Evolutionary conservation across 2,329 filamentous ascomycete genomes (phyloP).

Genomic region (Ophiocordyceps camponoti-floridani): DNA sequence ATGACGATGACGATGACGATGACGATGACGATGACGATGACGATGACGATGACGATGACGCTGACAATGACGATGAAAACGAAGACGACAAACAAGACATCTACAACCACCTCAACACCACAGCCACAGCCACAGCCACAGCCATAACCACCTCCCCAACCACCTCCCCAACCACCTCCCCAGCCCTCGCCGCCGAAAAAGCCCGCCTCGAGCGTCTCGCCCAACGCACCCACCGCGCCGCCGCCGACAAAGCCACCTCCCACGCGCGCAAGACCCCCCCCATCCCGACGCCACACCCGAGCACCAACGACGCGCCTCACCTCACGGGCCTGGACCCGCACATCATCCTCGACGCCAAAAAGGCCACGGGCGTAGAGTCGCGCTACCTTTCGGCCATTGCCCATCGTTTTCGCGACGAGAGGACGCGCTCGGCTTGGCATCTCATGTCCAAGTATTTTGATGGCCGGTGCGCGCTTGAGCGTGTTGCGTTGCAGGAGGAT

Average conservation of each 20-base stretch:
- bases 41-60: conserved; percentile 5
- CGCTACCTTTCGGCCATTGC: conserved; percentile 48
- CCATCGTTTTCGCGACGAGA: conserved; percentile 32
- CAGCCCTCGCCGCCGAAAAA: conserved; percentile 30
- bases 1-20: conserved; percentile 5
- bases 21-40: background rate
- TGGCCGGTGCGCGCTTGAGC: conserved; percentile 67
- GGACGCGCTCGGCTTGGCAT: conserved; percentile 50
- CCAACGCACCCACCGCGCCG: conserved; percentile 32
- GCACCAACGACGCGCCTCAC: conserved; percentile 36
- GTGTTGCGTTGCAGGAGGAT: conserved; percentile 69
- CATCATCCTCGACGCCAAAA: conserved; percentile 61
- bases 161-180: conserved; percentile 27
- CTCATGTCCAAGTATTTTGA: conserved; percentile 75
- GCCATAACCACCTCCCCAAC: too few relatives aligned
- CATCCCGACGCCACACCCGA: conserved; percentile 32
- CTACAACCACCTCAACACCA: conserved; percentile 2
- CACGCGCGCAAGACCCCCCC: conserved; percentile 34
- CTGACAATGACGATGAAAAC: background rate
- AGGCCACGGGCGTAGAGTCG: conserved; percentile 61
- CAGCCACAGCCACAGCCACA: too few relatives aligned
- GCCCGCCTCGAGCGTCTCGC: conserved; percentile 43
- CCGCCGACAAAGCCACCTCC: conserved; percentile 36
- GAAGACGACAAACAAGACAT: background rate
- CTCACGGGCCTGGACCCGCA: conserved; percentile 41